A percentile compares a stretch with the other conserved stretches of the same genome.
Conservation (phyloP, 768 basidiomycete genomes). For the Porphyrellus cyaneotinctus region DNA sequence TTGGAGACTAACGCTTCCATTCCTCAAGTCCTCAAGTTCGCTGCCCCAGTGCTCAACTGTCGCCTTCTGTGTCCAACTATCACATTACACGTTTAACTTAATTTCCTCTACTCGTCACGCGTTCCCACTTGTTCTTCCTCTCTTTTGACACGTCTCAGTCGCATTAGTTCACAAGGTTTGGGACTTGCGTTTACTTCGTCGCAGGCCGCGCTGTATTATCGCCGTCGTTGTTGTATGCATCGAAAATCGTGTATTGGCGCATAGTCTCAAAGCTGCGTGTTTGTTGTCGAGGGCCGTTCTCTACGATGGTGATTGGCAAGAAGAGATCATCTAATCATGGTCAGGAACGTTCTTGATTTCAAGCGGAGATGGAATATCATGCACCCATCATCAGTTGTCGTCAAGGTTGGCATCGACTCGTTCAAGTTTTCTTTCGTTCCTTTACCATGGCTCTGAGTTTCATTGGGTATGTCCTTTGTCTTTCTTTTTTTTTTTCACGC, state of each 20-base stretch:
- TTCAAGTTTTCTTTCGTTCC: slow-evolving; percentile 19
- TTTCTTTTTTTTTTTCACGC: not conserved
- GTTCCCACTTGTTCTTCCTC: not conserved
- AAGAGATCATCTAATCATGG: no score
- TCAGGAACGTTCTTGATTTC: not conserved
- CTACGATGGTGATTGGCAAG: no score
- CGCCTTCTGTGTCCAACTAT: no score
- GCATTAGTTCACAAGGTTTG: not conserved
- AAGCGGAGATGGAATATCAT: slow-evolving; percentile 29
- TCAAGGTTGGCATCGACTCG: slow-evolving; percentile 7
- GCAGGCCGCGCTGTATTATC: slow-evolving; percentile 10
- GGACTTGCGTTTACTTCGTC: slow-evolving; percentile 2
- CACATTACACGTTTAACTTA: slow-evolving; percentile 18
- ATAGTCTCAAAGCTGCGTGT: not conserved
- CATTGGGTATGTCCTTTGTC: slow-evolving; percentile 51
- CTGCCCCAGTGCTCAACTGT: no score
- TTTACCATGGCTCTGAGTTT: slow-evolving; percentile 66
- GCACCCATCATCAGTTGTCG: slow-evolving; percentile 8
- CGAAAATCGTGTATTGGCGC: not conserved
- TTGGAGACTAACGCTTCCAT: slow-evolving; percentile 10
- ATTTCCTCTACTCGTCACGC: not conserved
- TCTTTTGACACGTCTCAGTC: not conserved
- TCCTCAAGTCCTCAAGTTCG: no score
- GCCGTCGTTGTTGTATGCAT: not conserved
- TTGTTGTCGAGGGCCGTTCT: not conserved